phyloP scores from a whole-genome alignment of 2,329 filamentous ascomycete species.

The Ophiostoma ulmi region DNA sequence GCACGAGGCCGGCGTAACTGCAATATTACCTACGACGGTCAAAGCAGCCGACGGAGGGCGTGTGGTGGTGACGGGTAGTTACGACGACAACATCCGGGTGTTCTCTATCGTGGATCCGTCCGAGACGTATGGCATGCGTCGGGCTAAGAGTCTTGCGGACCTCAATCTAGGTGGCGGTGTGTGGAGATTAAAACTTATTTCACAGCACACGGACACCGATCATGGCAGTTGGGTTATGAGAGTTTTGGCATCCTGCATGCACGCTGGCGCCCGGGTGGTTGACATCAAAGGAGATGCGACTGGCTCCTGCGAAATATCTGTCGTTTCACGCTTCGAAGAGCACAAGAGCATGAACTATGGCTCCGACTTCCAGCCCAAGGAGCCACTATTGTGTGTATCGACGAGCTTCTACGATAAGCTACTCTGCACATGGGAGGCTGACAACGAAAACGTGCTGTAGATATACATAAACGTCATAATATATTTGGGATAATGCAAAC shows the following conservation, averaged over 20 bases:
- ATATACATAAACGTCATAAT: not conserved
- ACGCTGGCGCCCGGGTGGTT: slow-evolving; percentile 71
- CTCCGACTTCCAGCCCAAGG: slow-evolving; percentile 58
- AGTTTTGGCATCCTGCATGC: slow-evolving; percentile 89
- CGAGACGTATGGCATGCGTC: slow-evolving; percentile 39
- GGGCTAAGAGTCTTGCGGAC: slow-evolving; percentile 54
- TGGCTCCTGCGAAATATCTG: slow-evolving; percentile 54
- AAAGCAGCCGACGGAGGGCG: slow-evolving; percentile 41
- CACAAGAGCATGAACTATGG: slow-evolving; percentile 96
- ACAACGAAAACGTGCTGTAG: not conserved
- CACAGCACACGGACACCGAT: slow-evolving; percentile 28
- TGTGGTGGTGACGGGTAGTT: slow-evolving; percentile 78
- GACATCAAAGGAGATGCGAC: slow-evolving; percentile 38
- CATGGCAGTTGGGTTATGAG: slow-evolving; percentile 33
- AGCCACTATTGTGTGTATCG: slow-evolving; percentile 51
- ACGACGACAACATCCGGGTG: slow-evolving; percentile 77
- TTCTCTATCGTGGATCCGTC: slow-evolving; percentile 46
- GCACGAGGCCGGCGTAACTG: slow-evolving; percentile 80
- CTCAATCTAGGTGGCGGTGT: slow-evolving; percentile 71
- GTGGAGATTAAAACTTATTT: slow-evolving; percentile 71
- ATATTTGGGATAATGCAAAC: not conserved
- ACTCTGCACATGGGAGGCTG: slow-evolving; percentile 59
- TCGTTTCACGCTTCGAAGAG: slow-evolving; percentile 70
- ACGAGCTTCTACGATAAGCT: slow-evolving; percentile 74
- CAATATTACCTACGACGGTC: slow-evolving; percentile 66